Base-by-base conservation (phyloP, 1,284 basidiomycete genomes). In the Sporisorium scitamineum region DNA sequence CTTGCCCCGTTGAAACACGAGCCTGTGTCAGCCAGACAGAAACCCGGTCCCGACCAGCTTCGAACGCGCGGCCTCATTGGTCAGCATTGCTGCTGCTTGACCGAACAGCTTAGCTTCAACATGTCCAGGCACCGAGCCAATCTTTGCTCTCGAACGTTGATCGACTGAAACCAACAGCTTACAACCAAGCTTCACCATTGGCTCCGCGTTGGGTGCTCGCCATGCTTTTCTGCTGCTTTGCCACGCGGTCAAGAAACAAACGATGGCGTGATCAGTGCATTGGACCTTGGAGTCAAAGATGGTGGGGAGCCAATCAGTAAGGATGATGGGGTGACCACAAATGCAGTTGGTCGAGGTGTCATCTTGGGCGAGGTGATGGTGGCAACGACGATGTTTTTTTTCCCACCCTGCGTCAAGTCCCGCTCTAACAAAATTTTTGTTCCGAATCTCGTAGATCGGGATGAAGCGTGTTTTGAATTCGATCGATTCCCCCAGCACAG, bases 191-290 rank as follows among this genome's bases (percentile, higher is more conserved):
- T 24, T 11, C 37, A 27, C 52, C 3, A 55, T 55, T 55, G 54
- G 54, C 11, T 37, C 39, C 24, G n/a, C n/a, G 9, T 13, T 13
- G 2, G 6, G 14, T 34, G 29, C 31, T 24, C n/a, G 24, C 27
- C 29, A 9, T n/a, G 29, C 20, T 52, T 22, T n/a, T n/a, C n/a
- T 50, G 45, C 24, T 47, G 24, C 45, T 16, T 58, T 67, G 58
- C 54, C 65, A 68, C 51, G 59, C 50, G 54, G 48, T 37, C 16
- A 8, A 6, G 31, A 47, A 53, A 14, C 24, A 32, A 62, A 62
- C 60, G 31, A 69, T 69, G 66, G 60, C 66, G 60, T 69, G 66
- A 61, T 69, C 50, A 53, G 31, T 50, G 31, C 44, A 14, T 20
- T 50, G 27, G 50, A 50, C 59, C 60, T 60, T 58, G 51, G n/a